phyloP scores from a whole-genome alignment of 2,329 filamentous ascomycete species.

The Cladosporium sp. region DNA sequence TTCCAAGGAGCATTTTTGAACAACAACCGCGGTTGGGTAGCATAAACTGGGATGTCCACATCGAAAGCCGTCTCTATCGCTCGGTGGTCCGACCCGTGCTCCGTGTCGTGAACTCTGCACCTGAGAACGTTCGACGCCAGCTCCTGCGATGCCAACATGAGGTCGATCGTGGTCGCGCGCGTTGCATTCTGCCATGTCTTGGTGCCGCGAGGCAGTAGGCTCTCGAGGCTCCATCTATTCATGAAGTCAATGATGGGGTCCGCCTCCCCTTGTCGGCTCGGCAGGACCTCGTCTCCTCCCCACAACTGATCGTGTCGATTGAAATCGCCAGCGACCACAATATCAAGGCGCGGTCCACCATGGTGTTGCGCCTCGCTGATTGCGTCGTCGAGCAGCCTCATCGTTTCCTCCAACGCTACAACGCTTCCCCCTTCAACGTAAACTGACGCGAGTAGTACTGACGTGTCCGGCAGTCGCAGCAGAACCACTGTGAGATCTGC shows the following conservation, averaged over 20 bases:
- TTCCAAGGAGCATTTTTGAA: too few species aligned
- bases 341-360: not conserved
- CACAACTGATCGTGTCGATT: conserved; percentile 20
- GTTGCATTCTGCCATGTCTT: not conserved
- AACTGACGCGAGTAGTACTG: not conserved
- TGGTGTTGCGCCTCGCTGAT: not conserved
- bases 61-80: too few species aligned
- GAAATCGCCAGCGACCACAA: not conserved
- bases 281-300: conserved; percentile 27
- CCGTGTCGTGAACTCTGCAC: too few species aligned
- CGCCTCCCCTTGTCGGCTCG: conserved; percentile 31
- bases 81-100: too few species aligned
- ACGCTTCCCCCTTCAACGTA: not conserved
- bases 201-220: conserved; percentile 31
- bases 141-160: too few species aligned
- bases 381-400: not conserved
- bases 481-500: not conserved
- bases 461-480: not conserved
- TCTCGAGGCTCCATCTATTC: conserved; percentile 27
- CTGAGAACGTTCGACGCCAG: too few species aligned
- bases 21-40: too few species aligned
- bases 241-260: conserved; percentile 34
- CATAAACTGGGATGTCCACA: too few species aligned
- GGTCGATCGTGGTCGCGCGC: too few species aligned
- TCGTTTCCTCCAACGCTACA: not conserved